These are phyloP conservation scores for Trichosporon faecale DNA, from an alignment of 1,284 basidiomycete genomes.

Conservation along the genomic window DNA sequence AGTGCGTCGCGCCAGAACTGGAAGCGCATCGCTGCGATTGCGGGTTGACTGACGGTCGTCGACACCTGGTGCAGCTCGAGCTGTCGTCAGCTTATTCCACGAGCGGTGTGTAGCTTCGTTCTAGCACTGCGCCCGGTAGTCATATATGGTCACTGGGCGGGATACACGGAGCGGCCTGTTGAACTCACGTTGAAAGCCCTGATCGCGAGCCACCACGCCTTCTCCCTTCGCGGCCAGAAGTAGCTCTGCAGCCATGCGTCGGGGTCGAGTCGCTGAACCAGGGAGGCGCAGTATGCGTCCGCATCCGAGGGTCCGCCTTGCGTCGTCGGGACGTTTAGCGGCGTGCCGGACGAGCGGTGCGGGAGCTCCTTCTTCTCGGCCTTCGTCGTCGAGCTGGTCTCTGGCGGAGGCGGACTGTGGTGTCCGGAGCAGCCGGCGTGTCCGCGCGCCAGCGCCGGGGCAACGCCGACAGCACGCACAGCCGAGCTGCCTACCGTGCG, in stretches of 20 bases:
- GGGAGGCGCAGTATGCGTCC: constrained; percentile 46
- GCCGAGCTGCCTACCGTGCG: not conserved
- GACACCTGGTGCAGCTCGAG: constrained; percentile 78
- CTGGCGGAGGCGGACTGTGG: constrained; percentile 3
- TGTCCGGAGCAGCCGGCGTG: constrained; percentile 11
- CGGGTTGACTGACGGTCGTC: constrained; percentile 71
- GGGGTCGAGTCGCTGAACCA: constrained; percentile 50
- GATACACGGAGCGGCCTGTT: too few relatives aligned
- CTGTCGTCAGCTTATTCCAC: constrained; percentile 52
- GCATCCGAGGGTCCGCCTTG: constrained; percentile 43
- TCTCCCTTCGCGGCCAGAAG: constrained; percentile 67
- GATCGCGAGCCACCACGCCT: constrained; percentile 72
- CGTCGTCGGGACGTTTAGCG: constrained; percentile 23
- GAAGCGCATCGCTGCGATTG: constrained; percentile 81
- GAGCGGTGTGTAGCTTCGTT: not conserved
- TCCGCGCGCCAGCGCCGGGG: not conserved
- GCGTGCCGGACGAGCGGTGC: constrained; percentile 19
- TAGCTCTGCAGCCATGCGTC: constrained; percentile 73
- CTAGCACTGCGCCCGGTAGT: too few relatives aligned
- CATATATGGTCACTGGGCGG: too few relatives aligned
- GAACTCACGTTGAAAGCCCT: constrained; percentile 82
- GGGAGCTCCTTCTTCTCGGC: not conserved
- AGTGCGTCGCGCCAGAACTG: constrained; percentile 91
- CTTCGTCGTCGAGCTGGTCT: not conserved
- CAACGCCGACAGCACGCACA: not conserved